A percentile compares a stretch with the other conserved stretches of the same genome.
phyloP scores from a whole-genome alignment of 2,329 filamentous ascomycete genomes.

The Paramyrothecium roridum region DNA sequence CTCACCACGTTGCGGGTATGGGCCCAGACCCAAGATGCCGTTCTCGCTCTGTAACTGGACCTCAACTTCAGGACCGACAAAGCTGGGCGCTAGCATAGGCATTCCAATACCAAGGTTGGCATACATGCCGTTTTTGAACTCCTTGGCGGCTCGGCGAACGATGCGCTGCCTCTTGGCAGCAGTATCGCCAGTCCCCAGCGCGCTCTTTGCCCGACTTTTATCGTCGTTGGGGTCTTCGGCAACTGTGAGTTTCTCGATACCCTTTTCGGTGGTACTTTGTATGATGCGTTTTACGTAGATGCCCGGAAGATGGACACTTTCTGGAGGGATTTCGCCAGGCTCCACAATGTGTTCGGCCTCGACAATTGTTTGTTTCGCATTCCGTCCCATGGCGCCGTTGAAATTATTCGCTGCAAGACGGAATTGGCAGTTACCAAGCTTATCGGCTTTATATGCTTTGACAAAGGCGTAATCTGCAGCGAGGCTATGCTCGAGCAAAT shows the following conservation, averaged over 20 bases:
- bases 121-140: slow-evolving; percentile 92
- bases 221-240: neutral
- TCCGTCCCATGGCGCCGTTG: slow-evolving; percentile 41
- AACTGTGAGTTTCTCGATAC: neutral
- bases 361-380: neutral
- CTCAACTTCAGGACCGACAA: slow-evolving; percentile 72
- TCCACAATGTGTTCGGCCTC: neutral
- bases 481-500: slow-evolving; percentile 83
- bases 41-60: slow-evolving; percentile 78
- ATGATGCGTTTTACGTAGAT: neutral
- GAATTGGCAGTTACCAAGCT: slow-evolving; percentile 85
- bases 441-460: slow-evolving; percentile 87
- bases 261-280: neutral
- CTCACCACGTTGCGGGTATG: slow-evolving; percentile 66
- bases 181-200: slow-evolving; percentile 62
- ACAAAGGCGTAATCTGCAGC: slow-evolving; percentile 86
- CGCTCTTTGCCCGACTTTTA: slow-evolving; percentile 35
- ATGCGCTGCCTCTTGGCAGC: slow-evolving; percentile 78
- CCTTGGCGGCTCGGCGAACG: slow-evolving; percentile 76
- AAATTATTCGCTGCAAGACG: slow-evolving; percentile 83
- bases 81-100: slow-evolving; percentile 82
- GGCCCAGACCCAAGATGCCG: slow-evolving; percentile 68
- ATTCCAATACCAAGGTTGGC: slow-evolving; percentile 88
- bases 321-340: neutral
- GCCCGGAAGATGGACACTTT: neutral